phyloP scores from a whole-genome alignment of 2,329 filamentous ascomycete species.

The Stachybotrys chlorohalonatus region DNA sequence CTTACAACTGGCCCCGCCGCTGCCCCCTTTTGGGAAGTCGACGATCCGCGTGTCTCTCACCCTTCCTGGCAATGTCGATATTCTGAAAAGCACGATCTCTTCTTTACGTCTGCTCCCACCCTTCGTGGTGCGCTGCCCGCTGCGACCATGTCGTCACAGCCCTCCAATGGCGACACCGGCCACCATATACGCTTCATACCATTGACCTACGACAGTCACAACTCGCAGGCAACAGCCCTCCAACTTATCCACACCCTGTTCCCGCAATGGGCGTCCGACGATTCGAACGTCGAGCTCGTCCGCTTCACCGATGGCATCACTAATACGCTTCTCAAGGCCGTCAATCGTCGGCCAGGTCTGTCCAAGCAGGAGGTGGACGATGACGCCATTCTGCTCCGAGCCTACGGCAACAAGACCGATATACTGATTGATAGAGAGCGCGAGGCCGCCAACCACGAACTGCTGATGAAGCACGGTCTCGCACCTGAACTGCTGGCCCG shows the following conservation, averaged over 20 bases:
- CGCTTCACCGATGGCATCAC: conserved; percentile 98
- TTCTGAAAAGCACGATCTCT: conserved; percentile 5
- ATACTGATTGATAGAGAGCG: conserved; percentile 93
- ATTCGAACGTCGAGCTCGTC: conserved; percentile 72
- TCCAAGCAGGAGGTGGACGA: conserved; percentile 67
- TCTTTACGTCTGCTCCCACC: background rate
- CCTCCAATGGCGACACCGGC: conserved; percentile 23
- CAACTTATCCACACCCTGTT: conserved; percentile 69
- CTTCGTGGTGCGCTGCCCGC: conserved; percentile 1
- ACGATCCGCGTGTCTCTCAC: background rate
- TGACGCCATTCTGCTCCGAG: conserved; percentile 80
- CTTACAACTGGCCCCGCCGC: too few species aligned
- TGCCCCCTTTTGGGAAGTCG: background rate
- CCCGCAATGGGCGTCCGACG: conserved; percentile 70
- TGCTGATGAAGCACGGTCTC: conserved; percentile 73
- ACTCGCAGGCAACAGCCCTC: conserved; percentile 71
- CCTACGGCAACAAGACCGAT: conserved; percentile 90
- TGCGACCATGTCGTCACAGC: conserved; percentile 23
- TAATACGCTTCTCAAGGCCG: conserved; percentile 79
- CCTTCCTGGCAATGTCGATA: conserved; percentile 4
- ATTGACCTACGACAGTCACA: conserved; percentile 66
- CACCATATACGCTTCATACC: conserved; percentile 56
- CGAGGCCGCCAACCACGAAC: conserved; percentile 69
- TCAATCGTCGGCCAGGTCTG: conserved; percentile 57
- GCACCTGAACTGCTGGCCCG: conserved; percentile 82